A percentile compares a stretch with the other conserved stretches of the same genome.
Conservation (phyloP, 495 filamentous ascomycete genomes). For the Neurospora sp. region DNA sequence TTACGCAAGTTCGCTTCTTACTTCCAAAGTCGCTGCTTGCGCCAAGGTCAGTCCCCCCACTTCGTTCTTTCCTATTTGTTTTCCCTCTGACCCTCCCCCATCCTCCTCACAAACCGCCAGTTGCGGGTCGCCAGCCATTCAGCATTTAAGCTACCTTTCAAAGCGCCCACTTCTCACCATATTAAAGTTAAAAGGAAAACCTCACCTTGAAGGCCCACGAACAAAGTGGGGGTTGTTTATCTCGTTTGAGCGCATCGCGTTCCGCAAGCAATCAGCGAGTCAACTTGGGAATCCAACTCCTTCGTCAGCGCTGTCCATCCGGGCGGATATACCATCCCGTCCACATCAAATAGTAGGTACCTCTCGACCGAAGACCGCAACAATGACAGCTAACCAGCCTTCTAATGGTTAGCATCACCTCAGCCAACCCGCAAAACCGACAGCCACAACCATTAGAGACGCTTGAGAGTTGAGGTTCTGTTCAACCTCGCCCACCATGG, state of each 20-base stretch:
- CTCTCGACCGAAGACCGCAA: not conserved
- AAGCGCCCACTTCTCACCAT: not conserved
- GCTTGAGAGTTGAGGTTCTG: not conserved
- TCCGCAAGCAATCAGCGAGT: not conserved
- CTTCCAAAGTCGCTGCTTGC: not conserved
- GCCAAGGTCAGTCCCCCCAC: accelerated
- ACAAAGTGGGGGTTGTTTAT: not conserved
- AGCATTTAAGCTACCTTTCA: not conserved
- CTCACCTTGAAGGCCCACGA: not conserved
- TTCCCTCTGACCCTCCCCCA: not conserved
- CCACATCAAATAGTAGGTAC: not conserved
- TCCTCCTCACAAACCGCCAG: not conserved
- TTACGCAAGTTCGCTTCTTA: not conserved
- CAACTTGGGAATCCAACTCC: not conserved
- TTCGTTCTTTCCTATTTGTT: not conserved
- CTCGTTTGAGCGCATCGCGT: not conserved
- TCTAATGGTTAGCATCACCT: not conserved
- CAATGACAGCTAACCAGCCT: not conserved
- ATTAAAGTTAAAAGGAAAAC: not conserved
- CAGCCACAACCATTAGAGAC: not conserved
- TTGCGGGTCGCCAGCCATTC: not conserved
- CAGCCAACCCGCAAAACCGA: not conserved
- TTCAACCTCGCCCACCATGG: not conserved
- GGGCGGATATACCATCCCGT: not conserved
- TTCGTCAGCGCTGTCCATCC: not conserved